These are phyloP conservation scores for Orbilia oligospora DNA, from an alignment of 2,329 filamentous ascomycete species.

Conservation along the genomic window DNA sequence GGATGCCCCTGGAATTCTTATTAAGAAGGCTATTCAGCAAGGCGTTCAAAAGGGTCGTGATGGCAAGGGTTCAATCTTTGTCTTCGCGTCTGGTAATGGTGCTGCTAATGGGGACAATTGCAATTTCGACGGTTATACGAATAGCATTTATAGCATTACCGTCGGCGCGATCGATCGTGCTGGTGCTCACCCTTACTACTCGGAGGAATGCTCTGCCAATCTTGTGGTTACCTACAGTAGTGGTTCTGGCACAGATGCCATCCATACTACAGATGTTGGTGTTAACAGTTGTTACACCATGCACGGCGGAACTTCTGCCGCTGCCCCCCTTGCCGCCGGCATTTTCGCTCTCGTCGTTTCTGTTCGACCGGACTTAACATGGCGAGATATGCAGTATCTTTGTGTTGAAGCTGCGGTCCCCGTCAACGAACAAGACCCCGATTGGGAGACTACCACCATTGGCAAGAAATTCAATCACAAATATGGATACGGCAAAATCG, in stretches of 20 bases:
- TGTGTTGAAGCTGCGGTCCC: constrained; percentile 86
- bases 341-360: constrained; percentile 90
- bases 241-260: constrained; percentile 82
- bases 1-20: constrained; percentile 91
- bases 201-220: constrained; percentile 94
- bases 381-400: constrained; percentile 95
- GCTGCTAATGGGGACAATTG: constrained; percentile 91
- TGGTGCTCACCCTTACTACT: constrained; percentile 93
- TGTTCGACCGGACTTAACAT: constrained; percentile 86
- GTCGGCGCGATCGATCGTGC: constrained; percentile 92
- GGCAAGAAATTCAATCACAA: constrained; percentile 93
- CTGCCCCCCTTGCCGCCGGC: constrained; percentile 90
- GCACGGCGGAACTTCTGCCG: constrained; percentile 97
- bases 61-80: constrained; percentile 90
- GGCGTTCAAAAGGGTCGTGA: constrained; percentile 88
- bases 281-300: constrained; percentile 80
- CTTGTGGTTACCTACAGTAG: constrained; percentile 97
- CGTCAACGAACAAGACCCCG: constrained; percentile 79
- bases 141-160: constrained; percentile 98
- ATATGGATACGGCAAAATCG: constrained; percentile 95
- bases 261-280: constrained; percentile 97
- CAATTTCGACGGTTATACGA: constrained; percentile 99
- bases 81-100: constrained; percentile 97
- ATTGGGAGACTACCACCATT: constrained; percentile 85
- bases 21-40: constrained; percentile 90